Percentiles rank a stretch among this genome's conserved stretches.
phyloP scores from a whole-genome alignment of 352 stramenopile genomes.

The Pythium scleroteichum region DNA sequence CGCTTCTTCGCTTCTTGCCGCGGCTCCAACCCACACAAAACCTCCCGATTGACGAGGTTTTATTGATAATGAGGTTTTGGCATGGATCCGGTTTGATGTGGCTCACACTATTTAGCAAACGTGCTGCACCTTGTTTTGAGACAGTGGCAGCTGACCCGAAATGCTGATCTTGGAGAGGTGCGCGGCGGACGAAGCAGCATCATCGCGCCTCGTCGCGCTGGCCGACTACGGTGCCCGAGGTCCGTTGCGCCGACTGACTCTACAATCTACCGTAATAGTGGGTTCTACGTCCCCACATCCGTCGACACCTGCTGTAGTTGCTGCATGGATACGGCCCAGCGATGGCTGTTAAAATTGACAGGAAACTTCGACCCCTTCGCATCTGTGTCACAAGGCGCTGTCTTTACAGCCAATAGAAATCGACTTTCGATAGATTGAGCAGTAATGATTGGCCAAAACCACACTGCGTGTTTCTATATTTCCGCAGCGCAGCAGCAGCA shows the following conservation, averaged over 20 bases:
- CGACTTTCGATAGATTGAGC: background rate
- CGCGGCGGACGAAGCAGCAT: background rate
- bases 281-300: background rate
- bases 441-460: slow-evolving; percentile 15
- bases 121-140: slow-evolving; percentile 11
- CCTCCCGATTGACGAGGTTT: slow-evolving; percentile 21
- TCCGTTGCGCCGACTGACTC: no score
- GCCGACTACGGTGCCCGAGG: no score
- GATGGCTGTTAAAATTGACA: slow-evolving; percentile 19
- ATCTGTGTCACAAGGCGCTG: slow-evolving; percentile 13
- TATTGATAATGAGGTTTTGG: background rate
- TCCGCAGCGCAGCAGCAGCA: background rate
- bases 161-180: slow-evolving; percentile 12
- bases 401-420: slow-evolving; percentile 17
- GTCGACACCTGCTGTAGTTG: background rate
- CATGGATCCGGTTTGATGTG: background rate
- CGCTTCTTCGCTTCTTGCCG: slow-evolving; percentile 10
- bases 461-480: slow-evolving; percentile 15
- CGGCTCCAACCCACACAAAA: slow-evolving; percentile 23
- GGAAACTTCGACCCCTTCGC: slow-evolving; percentile 8
- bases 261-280: no score
- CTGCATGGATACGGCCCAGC: slow-evolving; percentile 10
- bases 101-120: slow-evolving; percentile 4
- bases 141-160: background rate
- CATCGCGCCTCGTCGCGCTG: no score